A percentile compares a stretch with the other conserved stretches of the same genome.
phyloP scores from a whole-genome alignment of 2,329 filamentous ascomycete genomes.

The Neonectria neomacrospora region DNA sequence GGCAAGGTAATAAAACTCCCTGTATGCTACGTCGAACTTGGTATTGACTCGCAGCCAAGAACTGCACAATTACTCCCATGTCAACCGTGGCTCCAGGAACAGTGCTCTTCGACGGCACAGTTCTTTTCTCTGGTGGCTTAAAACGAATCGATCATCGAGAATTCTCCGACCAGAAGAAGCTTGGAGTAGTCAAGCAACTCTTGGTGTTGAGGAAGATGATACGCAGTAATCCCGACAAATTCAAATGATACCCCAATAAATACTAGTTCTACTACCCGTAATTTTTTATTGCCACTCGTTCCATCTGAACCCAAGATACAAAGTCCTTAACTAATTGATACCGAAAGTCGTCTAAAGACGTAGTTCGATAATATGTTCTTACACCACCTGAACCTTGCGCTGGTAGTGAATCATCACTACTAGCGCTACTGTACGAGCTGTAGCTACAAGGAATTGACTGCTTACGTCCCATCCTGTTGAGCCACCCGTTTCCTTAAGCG shows the following conservation, averaged over 20 bases:
- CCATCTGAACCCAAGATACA: background rate
- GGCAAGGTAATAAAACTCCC: slow-evolving; percentile 65
- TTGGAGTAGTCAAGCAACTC: slow-evolving; percentile 73
- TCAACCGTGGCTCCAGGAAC: slow-evolving; percentile 68
- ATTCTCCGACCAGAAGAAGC: slow-evolving; percentile 71
- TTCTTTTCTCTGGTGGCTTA: slow-evolving; percentile 74
- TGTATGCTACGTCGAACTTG: no score
- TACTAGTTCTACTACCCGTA: background rate
- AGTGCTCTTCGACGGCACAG: slow-evolving; percentile 72
- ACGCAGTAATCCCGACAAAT: slow-evolving; percentile 68
- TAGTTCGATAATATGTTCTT: background rate
- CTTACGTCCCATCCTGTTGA: background rate
- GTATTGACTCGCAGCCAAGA: slow-evolving; percentile 52
- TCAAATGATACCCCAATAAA: slow-evolving; percentile 46
- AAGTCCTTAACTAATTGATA: background rate
- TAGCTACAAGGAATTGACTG: background rate
- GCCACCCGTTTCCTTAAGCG: background rate
- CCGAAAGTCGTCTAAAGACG: background rate
- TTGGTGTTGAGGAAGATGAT: slow-evolving; percentile 75
- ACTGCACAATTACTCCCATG: slow-evolving; percentile 76
- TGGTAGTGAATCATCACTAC: background rate
- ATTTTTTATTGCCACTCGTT: background rate
- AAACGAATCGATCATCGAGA: slow-evolving; percentile 68
- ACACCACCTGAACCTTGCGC: background rate
- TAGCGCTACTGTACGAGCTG: background rate